Conservation (phyloP, 2,329 filamentous ascomycete species). For the Seiridium cupressi region DNA sequence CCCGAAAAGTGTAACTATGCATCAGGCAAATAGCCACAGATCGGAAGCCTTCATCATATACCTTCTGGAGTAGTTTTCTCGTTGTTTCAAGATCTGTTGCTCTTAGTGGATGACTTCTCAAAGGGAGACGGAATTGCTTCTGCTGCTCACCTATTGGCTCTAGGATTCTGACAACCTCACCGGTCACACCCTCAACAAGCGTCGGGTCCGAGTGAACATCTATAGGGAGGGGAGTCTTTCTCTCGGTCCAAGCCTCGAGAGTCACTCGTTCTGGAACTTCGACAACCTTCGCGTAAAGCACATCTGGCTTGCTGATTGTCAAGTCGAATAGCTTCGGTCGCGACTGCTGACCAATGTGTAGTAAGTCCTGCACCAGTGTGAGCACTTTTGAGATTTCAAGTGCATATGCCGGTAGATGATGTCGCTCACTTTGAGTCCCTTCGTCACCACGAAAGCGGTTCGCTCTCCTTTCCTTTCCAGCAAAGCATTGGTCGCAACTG, state of each 20-base stretch:
- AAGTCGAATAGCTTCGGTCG: constrained; percentile 20
- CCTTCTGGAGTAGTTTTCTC: neutral
- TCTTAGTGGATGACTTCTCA: neutral
- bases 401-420: too few species aligned
- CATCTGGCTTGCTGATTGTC: constrained; percentile 16
- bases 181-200: neutral
- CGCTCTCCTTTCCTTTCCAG: constrained; percentile 70
- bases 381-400: neutral
- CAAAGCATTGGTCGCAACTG: constrained; percentile 72
- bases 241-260: constrained; percentile 18
- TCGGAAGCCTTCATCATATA: neutral
- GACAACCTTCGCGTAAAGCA: constrained; percentile 16
- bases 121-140: neutral
- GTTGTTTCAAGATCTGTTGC: neutral
- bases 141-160: neutral
- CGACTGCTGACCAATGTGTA: constrained; percentile 18
- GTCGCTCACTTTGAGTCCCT: constrained; percentile 37
- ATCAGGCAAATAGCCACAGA: constrained; percentile 9
- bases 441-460: constrained; percentile 69
- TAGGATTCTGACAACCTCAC: neutral
- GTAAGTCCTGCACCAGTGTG: neutral
- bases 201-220: neutral
- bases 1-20: constrained; percentile 16
- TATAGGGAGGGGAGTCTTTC: neutral
- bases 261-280: constrained; percentile 20